These are phyloP conservation scores for Naumovozyma castellii DNA, from an alignment of 805 yeast species.

Conservation along the genomic window DNA sequence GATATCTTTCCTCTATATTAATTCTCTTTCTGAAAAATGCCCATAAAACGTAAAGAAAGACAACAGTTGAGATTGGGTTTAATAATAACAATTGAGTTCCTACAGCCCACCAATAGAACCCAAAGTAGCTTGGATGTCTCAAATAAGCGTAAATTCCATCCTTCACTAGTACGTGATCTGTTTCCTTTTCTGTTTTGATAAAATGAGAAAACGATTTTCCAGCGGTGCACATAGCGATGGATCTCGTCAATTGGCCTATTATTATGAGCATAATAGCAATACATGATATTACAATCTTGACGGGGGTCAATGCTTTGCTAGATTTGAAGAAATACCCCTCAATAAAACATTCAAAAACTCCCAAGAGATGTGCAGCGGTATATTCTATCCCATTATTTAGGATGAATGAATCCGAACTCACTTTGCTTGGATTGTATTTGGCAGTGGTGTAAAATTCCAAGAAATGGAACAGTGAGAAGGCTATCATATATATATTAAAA, in stretches of 20 bases:
- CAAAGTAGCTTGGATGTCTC: slow-evolving; percentile 88
- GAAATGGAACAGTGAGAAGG: slow-evolving; percentile 61
- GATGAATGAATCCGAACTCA: slow-evolving; percentile 60
- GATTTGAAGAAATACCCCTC: slow-evolving; percentile 34
- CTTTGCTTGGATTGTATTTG: slow-evolving; percentile 53
- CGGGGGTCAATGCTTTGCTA: neutral
- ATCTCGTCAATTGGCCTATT: slow-evolving; percentile 59
- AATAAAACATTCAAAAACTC: slow-evolving; percentile 41
- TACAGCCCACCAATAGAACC: slow-evolving; percentile 88
- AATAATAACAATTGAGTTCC: slow-evolving; percentile 68
- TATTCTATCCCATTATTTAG: slow-evolving; percentile 56
- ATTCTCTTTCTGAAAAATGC: slow-evolving; percentile 64
- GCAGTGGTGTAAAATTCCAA: slow-evolving; percentile 80
- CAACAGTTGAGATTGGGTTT: slow-evolving; percentile 50
- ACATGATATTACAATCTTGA: slow-evolving; percentile 11
- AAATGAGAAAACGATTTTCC: slow-evolving; percentile 79
- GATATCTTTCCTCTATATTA: slow-evolving; percentile 53
- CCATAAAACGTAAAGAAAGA: slow-evolving; percentile 53
- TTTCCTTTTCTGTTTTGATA: slow-evolving; percentile 43
- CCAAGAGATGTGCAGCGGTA: slow-evolving; percentile 44
- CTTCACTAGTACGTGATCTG: slow-evolving; percentile 60
- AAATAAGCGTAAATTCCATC: slow-evolving; percentile 55
- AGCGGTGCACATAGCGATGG: slow-evolving; percentile 81
- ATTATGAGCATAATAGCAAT: slow-evolving; percentile 41
- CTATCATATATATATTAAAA: slow-evolving; percentile 40